Evolutionary conservation across 1,139 yeast genomes (phyloP).

Genomic region (Yamadazyma epiphylla): DNA sequence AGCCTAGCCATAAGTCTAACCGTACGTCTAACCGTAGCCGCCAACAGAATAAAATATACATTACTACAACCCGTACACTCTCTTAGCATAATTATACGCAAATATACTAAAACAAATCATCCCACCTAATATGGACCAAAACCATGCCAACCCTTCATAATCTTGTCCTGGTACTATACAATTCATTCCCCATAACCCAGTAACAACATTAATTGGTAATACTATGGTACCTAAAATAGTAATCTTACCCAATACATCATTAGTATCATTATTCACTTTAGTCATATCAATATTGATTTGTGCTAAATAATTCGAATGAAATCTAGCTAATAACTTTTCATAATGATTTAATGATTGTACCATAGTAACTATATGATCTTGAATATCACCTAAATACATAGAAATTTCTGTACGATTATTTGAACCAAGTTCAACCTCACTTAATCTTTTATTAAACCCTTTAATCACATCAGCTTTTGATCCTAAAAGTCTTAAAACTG

Average conservation of each 20-base stretch:
- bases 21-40: too few relatives aligned
- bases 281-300: slow-evolving; percentile 98
- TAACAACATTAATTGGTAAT: slow-evolving; percentile 86
- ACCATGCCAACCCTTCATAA: slow-evolving; percentile 72
- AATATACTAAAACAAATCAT: slow-evolving; percentile 35
- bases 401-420: slow-evolving; percentile 48
- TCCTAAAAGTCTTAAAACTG: slow-evolving; percentile 75
- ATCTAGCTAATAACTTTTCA: slow-evolving; percentile 86
- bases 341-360: slow-evolving; percentile 90
- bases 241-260: slow-evolving; percentile 90
- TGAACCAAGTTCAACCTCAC: slow-evolving; percentile 60
- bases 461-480: slow-evolving; percentile 95
- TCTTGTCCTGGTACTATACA: slow-evolving; percentile 94
- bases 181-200: slow-evolving; percentile 99
- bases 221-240: slow-evolving; percentile 94
- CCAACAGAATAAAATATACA: too few relatives aligned
- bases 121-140: slow-evolving; percentile 43
- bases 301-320: slow-evolving; percentile 92
- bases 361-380: slow-evolving; percentile 94
- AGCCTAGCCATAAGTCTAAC: too few relatives aligned
- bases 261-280: slow-evolving; percentile 93
- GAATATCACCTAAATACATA: slow-evolving; percentile 88
- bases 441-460: slow-evolving; percentile 88
- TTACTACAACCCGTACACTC: slow-evolving; percentile 45
- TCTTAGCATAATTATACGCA: slow-evolving; percentile 41